Percentiles rank a stretch among this genome's conserved stretches.
phyloP scores from a whole-genome alignment of 176 grass and related monocot genomes.

The Triticum dicoccoides region DNA sequence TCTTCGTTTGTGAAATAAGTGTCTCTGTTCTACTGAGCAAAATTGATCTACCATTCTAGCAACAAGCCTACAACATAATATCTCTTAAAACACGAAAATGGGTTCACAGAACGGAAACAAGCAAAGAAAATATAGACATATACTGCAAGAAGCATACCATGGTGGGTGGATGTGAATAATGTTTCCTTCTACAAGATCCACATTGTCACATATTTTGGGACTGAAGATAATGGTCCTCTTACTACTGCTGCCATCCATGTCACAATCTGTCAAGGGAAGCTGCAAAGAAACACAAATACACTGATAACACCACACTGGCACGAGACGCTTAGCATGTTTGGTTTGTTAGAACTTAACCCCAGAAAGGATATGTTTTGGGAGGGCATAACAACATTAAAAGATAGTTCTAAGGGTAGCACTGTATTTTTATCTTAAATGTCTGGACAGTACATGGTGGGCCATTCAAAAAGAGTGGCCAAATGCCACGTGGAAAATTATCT shows the following conservation, averaged over 20 bases:
- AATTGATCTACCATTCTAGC: not conserved
- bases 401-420: not conserved
- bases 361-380: not conserved
- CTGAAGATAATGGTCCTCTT: conserved; percentile 75
- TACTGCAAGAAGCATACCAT: conserved; percentile 51
- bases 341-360: not conserved
- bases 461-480: not conserved
- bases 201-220: conserved; percentile 70
- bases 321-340: conserved; percentile 6
- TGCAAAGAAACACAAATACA: conserved; percentile 36
- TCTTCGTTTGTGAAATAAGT: not conserved
- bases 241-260: conserved; percentile 28
- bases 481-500: not conserved
- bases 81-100: not conserved
- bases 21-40: not conserved
- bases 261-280: conserved; percentile 10
- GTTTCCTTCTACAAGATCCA: conserved; percentile 75
- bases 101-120: conserved; percentile 6
- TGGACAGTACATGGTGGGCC: not conserved
- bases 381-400: not conserved
- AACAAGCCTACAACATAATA: not conserved
- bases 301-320: conserved; percentile 3
- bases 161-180: conserved; percentile 68
- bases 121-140: conserved; percentile 9
- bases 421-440: not conserved